Base-by-base conservation (phyloP, 2,329 filamentous ascomycete species). In the Pseudonectria foliicola region DNA sequence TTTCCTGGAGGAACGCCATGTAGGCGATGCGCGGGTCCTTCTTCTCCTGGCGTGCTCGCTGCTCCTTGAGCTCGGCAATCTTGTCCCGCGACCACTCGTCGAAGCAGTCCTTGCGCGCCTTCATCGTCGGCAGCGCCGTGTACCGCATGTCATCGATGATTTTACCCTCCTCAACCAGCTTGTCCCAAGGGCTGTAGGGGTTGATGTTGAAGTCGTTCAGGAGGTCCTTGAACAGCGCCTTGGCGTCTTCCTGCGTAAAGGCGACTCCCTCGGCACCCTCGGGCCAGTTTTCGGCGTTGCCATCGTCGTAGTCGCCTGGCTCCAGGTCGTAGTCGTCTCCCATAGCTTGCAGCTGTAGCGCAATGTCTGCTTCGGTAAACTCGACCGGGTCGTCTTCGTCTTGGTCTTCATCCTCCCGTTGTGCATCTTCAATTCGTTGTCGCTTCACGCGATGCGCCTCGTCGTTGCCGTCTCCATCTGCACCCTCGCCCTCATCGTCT, bases 341-440 rank as follows among this genome's bases (percentile, higher is more conserved):
- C 85, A 95, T 94, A 16, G 85, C 81, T 34, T 85, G 85, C 10
- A 98, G 70, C 54, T 98, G 92, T 55, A 82, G 89, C 25, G 86
- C 89, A 49, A 98, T 93, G 53, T 98, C 92, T 34, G 89, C 90
- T 58, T 96, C 92, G 37, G 84, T 85, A 52, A 95, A 94, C 51
- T 95, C 90, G 7, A 92, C 63, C 1, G 75, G 70, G 1, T 59
- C 62, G 2, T 65, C 42, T 67, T 71, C 27, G 67, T 47, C 69
- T 46, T 39, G 70, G 29, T 60, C 63, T 33, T 65, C 64, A n/a
- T 80, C 18, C 18, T 21, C 18, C 18, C 18, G 8, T 8, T 21
- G 18, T 21, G 5, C 18, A 21, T 21, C 77, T 49, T 77, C 80
- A 4, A 79, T 75, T 70, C 59, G 70, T 66, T 49, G 73, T 67